phyloP scores from a whole-genome alignment of 2,329 filamentous ascomycete species.

The Apiospora kogelbergensis region DNA sequence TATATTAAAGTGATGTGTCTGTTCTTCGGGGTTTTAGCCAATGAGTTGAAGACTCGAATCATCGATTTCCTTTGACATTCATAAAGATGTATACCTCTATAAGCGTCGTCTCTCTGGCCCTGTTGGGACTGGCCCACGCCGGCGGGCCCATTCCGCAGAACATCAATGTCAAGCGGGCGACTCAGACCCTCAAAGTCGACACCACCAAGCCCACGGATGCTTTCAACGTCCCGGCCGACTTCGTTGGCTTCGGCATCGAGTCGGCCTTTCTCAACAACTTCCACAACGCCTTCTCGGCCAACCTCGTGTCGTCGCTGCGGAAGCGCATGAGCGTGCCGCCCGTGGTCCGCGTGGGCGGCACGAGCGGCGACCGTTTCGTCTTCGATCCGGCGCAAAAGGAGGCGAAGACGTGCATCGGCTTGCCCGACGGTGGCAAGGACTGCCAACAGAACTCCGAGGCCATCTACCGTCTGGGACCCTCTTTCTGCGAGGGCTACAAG shows the following conservation, averaged over 20 bases:
- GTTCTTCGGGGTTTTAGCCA: too few species aligned
- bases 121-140: not conserved
- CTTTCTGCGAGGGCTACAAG: conserved; percentile 13
- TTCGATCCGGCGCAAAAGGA: conserved; percentile 11
- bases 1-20: too few species aligned
- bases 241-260: conserved; percentile 15
- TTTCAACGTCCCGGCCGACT: conserved; percentile 11
- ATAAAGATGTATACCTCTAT: not conserved
- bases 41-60: too few species aligned
- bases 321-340: conserved; percentile 9
- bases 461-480: conserved; percentile 8
- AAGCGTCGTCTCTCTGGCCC: not conserved
- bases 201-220: conserved; percentile 6
- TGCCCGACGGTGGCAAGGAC: not conserved
- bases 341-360: conserved; percentile 15
- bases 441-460: conserved; percentile 11
- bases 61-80: not conserved
- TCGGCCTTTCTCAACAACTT: conserved; percentile 15
- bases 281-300: conserved; percentile 14
- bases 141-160: not conserved
- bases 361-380: conserved; percentile 13
- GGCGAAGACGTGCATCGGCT: conserved; percentile 6
- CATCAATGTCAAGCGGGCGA: not conserved
- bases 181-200: conserved; percentile 6
- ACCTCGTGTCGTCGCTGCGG: conserved; percentile 11